Conservation (phyloP, 768 basidiomycete genomes). For the Leccinum arenicola region DNA sequence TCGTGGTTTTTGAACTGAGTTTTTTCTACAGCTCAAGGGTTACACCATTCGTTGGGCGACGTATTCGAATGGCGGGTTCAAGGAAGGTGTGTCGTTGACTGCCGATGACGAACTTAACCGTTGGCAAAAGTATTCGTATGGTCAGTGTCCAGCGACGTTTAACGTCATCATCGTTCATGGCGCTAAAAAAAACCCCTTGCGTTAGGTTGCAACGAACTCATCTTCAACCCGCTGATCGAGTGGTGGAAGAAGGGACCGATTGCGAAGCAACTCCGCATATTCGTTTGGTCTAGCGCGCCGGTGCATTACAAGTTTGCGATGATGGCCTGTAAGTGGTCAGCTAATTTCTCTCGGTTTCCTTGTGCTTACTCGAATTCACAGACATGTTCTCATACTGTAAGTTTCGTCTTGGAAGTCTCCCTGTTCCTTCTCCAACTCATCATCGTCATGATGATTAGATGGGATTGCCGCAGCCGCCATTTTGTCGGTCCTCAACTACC, state of each 20-base stretch:
- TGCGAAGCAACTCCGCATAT: constrained; percentile 72
- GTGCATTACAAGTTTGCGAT: constrained; percentile 78
- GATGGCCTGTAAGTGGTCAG: constrained; percentile 42
- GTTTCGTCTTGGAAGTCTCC: constrained; percentile 10
- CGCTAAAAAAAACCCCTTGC: constrained; percentile 27
- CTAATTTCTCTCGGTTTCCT: neutral
- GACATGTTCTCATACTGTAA: constrained; percentile 54
- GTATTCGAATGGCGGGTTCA: constrained; percentile 83
- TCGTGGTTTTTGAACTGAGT: neutral
- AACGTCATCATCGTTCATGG: neutral
- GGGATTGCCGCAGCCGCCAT: constrained; percentile 68
- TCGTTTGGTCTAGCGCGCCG: constrained; percentile 74
- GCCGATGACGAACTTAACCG: constrained; percentile 89
- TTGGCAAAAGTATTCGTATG: constrained; percentile 90
- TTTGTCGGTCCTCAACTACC: constrained; percentile 71
- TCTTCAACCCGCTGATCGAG: constrained; percentile 78
- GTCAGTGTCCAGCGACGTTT: constrained; percentile 34
- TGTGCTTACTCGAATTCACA: constrained; percentile 10
- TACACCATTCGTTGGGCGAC: constrained; percentile 60
- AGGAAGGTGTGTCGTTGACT: constrained; percentile 89
- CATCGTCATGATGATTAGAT: constrained; percentile 12
- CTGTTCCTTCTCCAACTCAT: neutral
- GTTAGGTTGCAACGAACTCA: constrained; percentile 46
- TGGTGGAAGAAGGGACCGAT: constrained; percentile 84
- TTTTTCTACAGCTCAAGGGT: constrained; percentile 46